Percentiles rank a stretch among this genome's conserved stretches.
Evolutionary conservation across 2,329 filamentous ascomycete genomes (phyloP).

Genomic region (Talaromyces sp.): DNA sequence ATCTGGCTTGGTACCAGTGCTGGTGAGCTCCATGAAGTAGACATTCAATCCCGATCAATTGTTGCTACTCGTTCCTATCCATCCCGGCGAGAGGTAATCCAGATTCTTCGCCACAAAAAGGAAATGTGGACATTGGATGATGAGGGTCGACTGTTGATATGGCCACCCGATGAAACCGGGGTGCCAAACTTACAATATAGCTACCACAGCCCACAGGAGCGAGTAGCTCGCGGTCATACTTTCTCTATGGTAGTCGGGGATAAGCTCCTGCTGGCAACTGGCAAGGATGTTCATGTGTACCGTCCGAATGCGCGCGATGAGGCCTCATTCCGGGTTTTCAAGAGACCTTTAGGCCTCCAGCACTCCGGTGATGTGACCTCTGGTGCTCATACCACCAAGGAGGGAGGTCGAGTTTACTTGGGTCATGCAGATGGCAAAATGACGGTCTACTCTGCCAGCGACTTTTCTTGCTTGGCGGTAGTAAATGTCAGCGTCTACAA

Average conservation of each 20-base stretch:
- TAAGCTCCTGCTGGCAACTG: constrained; percentile 83
- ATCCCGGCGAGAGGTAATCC: constrained; percentile 75
- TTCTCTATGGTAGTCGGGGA: constrained; percentile 87
- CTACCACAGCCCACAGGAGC: constrained; percentile 69
- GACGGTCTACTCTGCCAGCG: constrained; percentile 80
- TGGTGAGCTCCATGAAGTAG: constrained; percentile 87
- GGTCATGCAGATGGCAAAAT: constrained; percentile 94
- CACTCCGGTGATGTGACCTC: constrained; percentile 85
- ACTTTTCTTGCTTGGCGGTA: constrained; percentile 76
- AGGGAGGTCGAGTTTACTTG: constrained; percentile 80
- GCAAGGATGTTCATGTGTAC: constrained; percentile 86
- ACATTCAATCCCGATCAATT: constrained; percentile 73
- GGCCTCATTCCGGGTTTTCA: constrained; percentile 72
- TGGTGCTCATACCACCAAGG: constrained; percentile 72
- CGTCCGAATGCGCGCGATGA: constrained; percentile 70
- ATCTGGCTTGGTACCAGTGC: constrained; percentile 89
- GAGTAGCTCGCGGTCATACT: constrained; percentile 77
- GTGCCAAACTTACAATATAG: constrained; percentile 73
- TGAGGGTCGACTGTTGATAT: constrained; percentile 80
- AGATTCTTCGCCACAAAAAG: constrained; percentile 81
- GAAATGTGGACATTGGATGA: constrained; percentile 96
- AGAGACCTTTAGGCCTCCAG: constrained; percentile 69
- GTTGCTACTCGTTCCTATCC: constrained; percentile 73
- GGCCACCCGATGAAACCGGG: constrained; percentile 75
- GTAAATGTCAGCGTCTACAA: constrained; percentile 92